These are phyloP conservation scores for Colletotrichum eremochloae DNA, from an alignment of 2,329 filamentous ascomycete species.

Conservation along the genomic window DNA sequence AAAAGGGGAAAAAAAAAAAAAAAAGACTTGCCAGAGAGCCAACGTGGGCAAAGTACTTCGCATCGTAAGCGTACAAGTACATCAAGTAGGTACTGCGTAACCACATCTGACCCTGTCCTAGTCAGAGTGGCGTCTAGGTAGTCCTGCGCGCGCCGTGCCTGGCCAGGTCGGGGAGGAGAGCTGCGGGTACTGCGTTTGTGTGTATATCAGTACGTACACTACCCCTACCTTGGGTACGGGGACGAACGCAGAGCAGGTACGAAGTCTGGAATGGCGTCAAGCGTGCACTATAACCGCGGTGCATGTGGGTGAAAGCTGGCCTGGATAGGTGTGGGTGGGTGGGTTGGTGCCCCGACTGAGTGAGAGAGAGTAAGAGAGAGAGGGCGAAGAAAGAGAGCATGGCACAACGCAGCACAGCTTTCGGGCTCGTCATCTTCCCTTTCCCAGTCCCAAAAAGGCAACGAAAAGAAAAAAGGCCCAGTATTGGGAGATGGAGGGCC, in stretches of 20 bases:
- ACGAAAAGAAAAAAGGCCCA: conserved; percentile 3
- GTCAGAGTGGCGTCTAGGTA: conserved; percentile 19
- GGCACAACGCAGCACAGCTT: conserved; percentile 14
- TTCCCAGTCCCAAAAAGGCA: conserved; percentile 17
- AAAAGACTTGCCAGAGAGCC: conserved; percentile 10
- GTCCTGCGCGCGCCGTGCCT: conserved; percentile 34
- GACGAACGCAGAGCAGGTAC: conserved; percentile 9
- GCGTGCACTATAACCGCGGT: conserved; percentile 11
- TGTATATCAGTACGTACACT: neutral
- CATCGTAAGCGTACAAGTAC: conserved; percentile 1
- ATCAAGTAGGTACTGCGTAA: conserved; percentile 2
- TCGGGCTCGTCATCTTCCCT: conserved; percentile 10
- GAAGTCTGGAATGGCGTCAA: conserved; percentile 14
- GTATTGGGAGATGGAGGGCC: conserved; percentile 27
- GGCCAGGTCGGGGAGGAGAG: conserved; percentile 32
- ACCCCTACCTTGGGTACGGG: neutral
- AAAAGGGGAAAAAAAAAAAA: no score
- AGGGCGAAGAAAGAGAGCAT: neutral
- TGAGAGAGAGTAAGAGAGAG: neutral
- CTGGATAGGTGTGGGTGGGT: conserved; percentile 17
- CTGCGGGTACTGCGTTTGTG: conserved; percentile 30
- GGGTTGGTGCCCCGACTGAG: neutral
- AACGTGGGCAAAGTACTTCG: conserved; percentile 22
- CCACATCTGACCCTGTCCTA: conserved; percentile 32
- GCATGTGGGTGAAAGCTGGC: conserved; percentile 10